These are phyloP conservation scores for Talaromyces thailandensis DNA, from an alignment of 495 filamentous ascomycete genomes.

Conservation along the genomic window DNA sequence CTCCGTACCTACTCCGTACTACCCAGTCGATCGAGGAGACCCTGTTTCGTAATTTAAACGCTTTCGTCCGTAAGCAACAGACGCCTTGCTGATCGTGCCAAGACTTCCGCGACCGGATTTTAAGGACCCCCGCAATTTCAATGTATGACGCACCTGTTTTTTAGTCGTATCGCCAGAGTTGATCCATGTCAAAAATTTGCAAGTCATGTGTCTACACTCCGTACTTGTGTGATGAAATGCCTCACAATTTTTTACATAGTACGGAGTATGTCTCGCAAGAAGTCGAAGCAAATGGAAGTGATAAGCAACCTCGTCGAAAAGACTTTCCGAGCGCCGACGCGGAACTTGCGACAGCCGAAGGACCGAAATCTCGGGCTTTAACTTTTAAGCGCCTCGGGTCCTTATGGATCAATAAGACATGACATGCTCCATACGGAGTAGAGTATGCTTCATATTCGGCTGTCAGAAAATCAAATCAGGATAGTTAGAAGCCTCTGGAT, in stretches of 20 bases:
- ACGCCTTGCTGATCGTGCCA: not conserved
- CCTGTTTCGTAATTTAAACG: not conserved
- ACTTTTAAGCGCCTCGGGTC: not conserved
- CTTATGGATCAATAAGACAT: not conserved
- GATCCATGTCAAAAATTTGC: not conserved
- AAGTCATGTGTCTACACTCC: not conserved
- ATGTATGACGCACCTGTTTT: not conserved
- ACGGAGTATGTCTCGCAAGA: not conserved
- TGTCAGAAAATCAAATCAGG: too few species aligned
- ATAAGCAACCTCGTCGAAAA: not conserved
- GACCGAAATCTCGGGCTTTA: not conserved
- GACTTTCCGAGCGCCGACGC: not conserved
- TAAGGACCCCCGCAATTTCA: not conserved
- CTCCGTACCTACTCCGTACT: too few species aligned
- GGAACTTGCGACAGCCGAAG: not conserved
- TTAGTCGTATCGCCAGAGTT: too few species aligned
- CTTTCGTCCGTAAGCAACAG: not conserved
- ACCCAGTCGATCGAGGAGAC: not conserved
- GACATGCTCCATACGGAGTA: too few species aligned
- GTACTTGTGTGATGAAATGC: not conserved
- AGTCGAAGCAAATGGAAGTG: not conserved
- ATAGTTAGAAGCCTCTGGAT: too few species aligned
- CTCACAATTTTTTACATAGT: too few species aligned
- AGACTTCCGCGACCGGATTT: constrained; percentile 2
- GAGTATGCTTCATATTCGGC: too few species aligned